Evolutionary conservation across 2,329 filamentous ascomycete genomes (phyloP).

Genomic region (Diaporthe nobilis): DNA sequence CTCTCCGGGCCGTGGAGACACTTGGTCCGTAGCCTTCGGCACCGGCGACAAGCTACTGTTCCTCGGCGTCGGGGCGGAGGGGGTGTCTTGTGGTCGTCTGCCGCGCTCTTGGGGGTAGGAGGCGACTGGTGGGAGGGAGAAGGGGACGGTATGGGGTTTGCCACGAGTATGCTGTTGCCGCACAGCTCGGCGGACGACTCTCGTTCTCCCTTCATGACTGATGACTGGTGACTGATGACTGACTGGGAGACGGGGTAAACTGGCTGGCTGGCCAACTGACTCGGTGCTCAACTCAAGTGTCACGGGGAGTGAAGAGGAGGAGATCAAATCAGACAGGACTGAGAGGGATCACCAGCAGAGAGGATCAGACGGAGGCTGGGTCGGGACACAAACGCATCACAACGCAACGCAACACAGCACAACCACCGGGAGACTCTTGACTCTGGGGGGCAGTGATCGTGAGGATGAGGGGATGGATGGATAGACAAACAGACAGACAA

Average conservation of each 20-base stretch:
- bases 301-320: not conserved
- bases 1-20: conserved; percentile 41
- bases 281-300: conserved; percentile 1
- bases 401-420: not conserved
- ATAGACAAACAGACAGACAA: not conserved
- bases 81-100: conserved; percentile 25
- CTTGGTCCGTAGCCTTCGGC: conserved; percentile 42
- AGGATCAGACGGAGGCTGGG: not conserved
- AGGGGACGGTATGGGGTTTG: conserved; percentile 32
- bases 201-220: conserved; percentile 38
- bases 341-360: conserved; percentile 14
- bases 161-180: conserved; percentile 41
- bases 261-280: not conserved
- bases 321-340: not conserved
- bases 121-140: conserved; percentile 34
- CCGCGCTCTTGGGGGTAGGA: conserved; percentile 14
- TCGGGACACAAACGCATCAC: conserved; percentile 15
- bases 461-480: not conserved
- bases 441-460: not conserved
- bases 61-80: conserved; percentile 37
- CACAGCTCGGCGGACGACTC: conserved; percentile 37
- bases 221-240: not conserved
- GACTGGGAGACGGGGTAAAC: not conserved
- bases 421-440: not conserved
- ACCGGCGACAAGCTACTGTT: conserved; percentile 42